A percentile compares a stretch with the other conserved stretches of the same genome.
Evolutionary conservation across 768 basidiomycete genomes (phyloP).

Genomic region (Russula virescens): DNA sequence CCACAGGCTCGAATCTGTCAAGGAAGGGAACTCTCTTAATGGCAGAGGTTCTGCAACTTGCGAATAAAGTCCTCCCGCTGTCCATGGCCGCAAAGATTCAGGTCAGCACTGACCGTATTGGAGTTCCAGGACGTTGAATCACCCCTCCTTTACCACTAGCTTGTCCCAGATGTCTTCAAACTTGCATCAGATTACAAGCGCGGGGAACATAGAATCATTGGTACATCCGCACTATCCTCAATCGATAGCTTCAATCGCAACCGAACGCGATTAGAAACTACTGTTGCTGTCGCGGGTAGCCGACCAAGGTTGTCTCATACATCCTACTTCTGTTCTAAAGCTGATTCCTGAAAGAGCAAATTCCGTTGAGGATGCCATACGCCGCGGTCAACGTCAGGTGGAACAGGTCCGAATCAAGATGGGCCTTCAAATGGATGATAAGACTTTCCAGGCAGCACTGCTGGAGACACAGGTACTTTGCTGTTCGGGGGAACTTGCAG

Average conservation of each 20-base stretch:
- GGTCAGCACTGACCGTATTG: conserved; percentile 35
- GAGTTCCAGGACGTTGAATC: not conserved
- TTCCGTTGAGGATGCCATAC: conserved; percentile 78
- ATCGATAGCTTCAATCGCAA: conserved; percentile 96
- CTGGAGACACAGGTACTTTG: conserved; percentile 74
- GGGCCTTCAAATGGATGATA: conserved; percentile 94
- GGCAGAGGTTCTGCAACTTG: conserved; percentile 85
- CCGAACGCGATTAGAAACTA: conserved; percentile 54
- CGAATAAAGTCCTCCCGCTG: conserved; percentile 81
- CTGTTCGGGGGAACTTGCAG: not conserved
- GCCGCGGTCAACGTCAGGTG: conserved; percentile 83
- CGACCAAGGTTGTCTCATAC: conserved; percentile 52
- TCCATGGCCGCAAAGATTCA: conserved; percentile 80
- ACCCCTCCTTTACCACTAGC: conserved; percentile 36
- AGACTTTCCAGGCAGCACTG: conserved; percentile 76
- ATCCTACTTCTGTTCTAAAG: not conserved
- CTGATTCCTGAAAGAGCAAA: conserved; percentile 49
- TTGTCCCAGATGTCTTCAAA: conserved; percentile 78
- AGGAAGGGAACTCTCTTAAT: conserved; percentile 88
- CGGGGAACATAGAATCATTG: conserved; percentile 73
- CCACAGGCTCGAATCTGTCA: conserved; percentile 63
- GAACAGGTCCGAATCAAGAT: conserved; percentile 86
- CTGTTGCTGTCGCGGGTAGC: conserved; percentile 38
- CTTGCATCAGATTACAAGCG: conserved; percentile 79
- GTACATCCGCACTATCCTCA: conserved; percentile 75